Evolutionary conservation across 805 yeast species (phyloP), one percentile per base, ranked within the genome.

Genomic region (Kuraishia molischiana): DNA sequence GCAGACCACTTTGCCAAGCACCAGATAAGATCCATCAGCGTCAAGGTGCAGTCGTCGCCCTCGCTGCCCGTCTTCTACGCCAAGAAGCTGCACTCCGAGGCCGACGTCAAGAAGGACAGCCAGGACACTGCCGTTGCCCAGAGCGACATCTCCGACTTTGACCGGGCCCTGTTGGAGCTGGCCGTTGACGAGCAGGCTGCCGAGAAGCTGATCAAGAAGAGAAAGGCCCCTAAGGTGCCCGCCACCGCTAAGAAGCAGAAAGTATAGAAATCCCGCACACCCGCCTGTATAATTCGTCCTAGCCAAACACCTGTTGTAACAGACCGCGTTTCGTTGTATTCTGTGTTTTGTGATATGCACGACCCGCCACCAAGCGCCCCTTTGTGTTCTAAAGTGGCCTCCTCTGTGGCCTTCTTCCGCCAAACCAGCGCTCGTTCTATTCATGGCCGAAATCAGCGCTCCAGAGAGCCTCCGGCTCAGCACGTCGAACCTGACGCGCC

Each of bases 11-110:
- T 86, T 44, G 51, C 62, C 4, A 48, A 52, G 19, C 61, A 61
- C 28, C 58, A 58, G 30, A 69, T 74, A 53, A 81, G 77, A 59
- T 72, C 73, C 29, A 62, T 80, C 24, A 74, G 72, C 51, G 55
- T 84, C 43, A 86, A 86, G 63, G 69, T 90, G 10, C 62, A 67
- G 40, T 58, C 61, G 31, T 85, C 95, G 17, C 95, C 96, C 17
- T 74, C 89, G 6, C 65, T 92, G 49, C 97, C 99, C 33, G 66
- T 92, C 42, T 92, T 67, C 60, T 74, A 79, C 52, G 66, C 81
- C 34, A 79, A 81, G 22, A 68, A 66, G 45, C 53, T 79, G 37
- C 70, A 59, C 52, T 49, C 54, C 28, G 78, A 72, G 19, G 62
- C 60, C 30, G 85, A 79, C 49, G 59, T 73, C 30, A 56, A 60